Base-by-base conservation (phyloP, 306 rosid genomes). In the Acacia acuminata region DNA sequence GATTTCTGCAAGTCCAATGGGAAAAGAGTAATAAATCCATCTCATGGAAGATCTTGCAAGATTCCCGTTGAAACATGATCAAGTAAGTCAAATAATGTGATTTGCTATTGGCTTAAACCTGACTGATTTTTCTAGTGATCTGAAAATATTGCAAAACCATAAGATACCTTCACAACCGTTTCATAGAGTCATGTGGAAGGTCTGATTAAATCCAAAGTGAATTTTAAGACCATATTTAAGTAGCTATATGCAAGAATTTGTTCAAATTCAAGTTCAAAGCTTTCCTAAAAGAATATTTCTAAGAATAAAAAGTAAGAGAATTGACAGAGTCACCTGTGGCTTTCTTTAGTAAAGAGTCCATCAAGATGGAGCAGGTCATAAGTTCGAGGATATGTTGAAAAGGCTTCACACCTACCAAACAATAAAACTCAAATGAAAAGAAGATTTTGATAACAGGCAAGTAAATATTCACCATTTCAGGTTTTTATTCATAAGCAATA, bases 351-450 rank as follows among this genome's bases (percentile, higher is more conserved):
- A 85, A 96, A 96, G 78, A 91, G 93, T 82, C 97, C 94, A 86
- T 96, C 98, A 69, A 94, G 90, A 88, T 96, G 97, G 81, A 96
- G 97, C 66, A 96, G 94, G 84, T 96, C 99, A 79, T 96, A 96
- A 10, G 99, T 96, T 74, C 99, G 86, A 69, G 99, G 99, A 84
- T 96, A 96, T 8, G 99, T 96, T 38, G 99, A 96, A 84, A 96
- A 96, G 30, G 98, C 98, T 82, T 96, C 99, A 82, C 99, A 96
- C 99, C 99, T 96, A 89, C 79, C 85, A 82, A 82, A 81, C 25
- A 48, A 45, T 38, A 79, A 81, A 81, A 75, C 73, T 32, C 27
- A 72, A 76, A 82, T 81, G 43, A 84, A 71, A 75, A 85, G 51
- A 80, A 79, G 38, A 79, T 42, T 71, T 53, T 12, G 56, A 45